Conservation (phyloP, 768 basidiomycete species). For the Baorangia bicolor region DNA sequence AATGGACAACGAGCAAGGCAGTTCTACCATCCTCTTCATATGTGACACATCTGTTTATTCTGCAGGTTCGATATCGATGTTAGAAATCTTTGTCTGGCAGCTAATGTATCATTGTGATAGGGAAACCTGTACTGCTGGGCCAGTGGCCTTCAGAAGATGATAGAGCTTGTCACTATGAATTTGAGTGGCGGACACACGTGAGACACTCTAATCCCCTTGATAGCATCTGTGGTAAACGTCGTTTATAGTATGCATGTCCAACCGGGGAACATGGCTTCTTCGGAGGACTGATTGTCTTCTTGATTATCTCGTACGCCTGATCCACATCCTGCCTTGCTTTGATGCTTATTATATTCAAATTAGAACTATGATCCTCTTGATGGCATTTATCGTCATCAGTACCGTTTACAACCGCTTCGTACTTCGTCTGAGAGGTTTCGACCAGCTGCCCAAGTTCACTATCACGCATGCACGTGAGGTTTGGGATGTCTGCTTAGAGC, state of each 20-base stretch:
- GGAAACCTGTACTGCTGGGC: slow-evolving; percentile 55
- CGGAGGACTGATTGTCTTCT: slow-evolving; percentile 53
- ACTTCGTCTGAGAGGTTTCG: slow-evolving; percentile 66
- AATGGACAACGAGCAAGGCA: slow-evolving; percentile 45
- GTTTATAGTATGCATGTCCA: slow-evolving; percentile 65
- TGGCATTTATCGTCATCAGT: slow-evolving; percentile 66
- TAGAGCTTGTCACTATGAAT: slow-evolving; percentile 68
- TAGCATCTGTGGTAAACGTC: neutral
- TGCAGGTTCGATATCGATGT: slow-evolving; percentile 35
- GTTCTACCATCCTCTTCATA: slow-evolving; percentile 71
- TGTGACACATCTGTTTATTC: slow-evolving; percentile 68
- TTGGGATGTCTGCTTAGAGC: slow-evolving; percentile 19
- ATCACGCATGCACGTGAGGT: slow-evolving; percentile 25
- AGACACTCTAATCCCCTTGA: slow-evolving; percentile 19
- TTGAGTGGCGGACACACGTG: slow-evolving; percentile 86
- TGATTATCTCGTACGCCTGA: slow-evolving; percentile 57
- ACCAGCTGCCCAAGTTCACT: slow-evolving; percentile 69
- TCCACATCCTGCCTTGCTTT: neutral
- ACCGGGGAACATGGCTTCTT: slow-evolving; percentile 52
- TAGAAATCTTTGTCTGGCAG: neutral
- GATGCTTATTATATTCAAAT: neutral
- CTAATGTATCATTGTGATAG: slow-evolving; percentile 23
- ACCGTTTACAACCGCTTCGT: slow-evolving; percentile 79
- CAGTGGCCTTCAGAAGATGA: slow-evolving; percentile 64
- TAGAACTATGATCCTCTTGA: slow-evolving; percentile 55